These are phyloP conservation scores for Nakataea oryzae DNA, from an alignment of 2,329 filamentous ascomycete genomes.

Conservation along the genomic window DNA sequence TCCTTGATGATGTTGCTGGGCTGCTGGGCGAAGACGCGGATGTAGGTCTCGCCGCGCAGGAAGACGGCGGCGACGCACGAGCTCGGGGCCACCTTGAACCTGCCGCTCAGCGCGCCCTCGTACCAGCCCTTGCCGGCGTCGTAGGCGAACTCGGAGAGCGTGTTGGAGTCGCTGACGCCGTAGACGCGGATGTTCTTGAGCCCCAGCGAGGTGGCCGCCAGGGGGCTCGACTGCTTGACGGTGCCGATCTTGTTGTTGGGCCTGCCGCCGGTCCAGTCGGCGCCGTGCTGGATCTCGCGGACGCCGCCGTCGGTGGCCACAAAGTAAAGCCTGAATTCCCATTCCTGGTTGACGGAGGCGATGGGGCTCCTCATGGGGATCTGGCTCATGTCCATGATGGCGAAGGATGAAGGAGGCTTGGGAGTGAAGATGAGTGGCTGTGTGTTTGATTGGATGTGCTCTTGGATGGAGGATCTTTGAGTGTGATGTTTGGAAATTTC, in stretches of 20 bases:
- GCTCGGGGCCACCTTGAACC: slow-evolving; percentile 4
- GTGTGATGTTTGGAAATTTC: background rate
- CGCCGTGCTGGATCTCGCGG: slow-evolving; percentile 4
- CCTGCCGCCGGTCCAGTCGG: background rate
- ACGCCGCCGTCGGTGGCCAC: slow-evolving; percentile 6
- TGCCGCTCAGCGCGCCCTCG: slow-evolving; percentile 2
- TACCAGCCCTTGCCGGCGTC: slow-evolving; percentile 5
- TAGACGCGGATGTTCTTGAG: slow-evolving; percentile 7
- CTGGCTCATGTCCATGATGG: slow-evolving; percentile 2
- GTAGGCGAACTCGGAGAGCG: slow-evolving; percentile 1
- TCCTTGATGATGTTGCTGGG: background rate
- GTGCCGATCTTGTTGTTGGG: slow-evolving; percentile 2
- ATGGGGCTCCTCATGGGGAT: slow-evolving; percentile 5
- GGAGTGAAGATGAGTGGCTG: background rate
- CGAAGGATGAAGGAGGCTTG: background rate
- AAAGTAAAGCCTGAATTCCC: slow-evolving; percentile 7
- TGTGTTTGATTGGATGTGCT: background rate
- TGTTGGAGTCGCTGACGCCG: slow-evolving; percentile 2
- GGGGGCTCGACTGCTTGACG: slow-evolving; percentile 3
- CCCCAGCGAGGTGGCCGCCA: slow-evolving; percentile 5
- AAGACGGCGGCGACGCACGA: slow-evolving; percentile 6
- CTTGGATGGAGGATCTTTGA: background rate
- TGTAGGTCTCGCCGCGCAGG: background rate
- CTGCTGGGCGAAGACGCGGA: slow-evolving; percentile 8
- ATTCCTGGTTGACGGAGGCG: slow-evolving; percentile 6